Conservation (phyloP, 1,284 basidiomycete species). For the Thecaphora frezii region DNA sequence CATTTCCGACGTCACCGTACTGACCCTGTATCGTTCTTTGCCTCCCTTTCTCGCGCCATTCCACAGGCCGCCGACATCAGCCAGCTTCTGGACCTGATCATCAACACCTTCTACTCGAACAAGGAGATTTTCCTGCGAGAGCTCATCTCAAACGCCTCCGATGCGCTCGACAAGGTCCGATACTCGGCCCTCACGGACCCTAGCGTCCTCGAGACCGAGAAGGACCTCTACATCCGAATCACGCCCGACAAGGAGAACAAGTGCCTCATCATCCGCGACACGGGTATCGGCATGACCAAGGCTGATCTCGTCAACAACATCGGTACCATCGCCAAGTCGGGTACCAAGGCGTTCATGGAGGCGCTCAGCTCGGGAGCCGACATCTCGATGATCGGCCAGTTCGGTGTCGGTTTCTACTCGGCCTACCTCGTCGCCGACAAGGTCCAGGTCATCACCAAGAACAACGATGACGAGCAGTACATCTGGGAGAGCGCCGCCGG, state of each 20-base stretch:
- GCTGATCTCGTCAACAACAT: constrained; percentile 83
- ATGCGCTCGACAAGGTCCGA: constrained; percentile 59
- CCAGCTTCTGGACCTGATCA: constrained; percentile 58
- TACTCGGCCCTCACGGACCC: constrained; percentile 58
- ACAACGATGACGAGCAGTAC: constrained; percentile 99
- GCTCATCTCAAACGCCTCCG: constrained; percentile 58
- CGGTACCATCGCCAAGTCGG: constrained; percentile 98
- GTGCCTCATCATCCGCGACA: constrained; percentile 85
- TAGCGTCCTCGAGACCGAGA: constrained; percentile 53
- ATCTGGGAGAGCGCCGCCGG: constrained; percentile 99
- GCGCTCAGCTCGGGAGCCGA: constrained; percentile 88
- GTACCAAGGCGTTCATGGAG: constrained; percentile 87
- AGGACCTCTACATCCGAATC: constrained; percentile 59
- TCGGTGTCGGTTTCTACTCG: constrained; percentile 99
- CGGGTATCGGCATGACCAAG: constrained; percentile 80
- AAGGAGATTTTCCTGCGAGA: constrained; percentile 59
- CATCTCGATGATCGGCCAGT: constrained; percentile 68
- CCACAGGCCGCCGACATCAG: constrained; percentile 52
- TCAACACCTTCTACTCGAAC: constrained; percentile 59
- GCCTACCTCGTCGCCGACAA: constrained; percentile 98
- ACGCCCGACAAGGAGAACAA: constrained; percentile 89
- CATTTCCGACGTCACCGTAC: neutral
- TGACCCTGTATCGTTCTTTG: constrained; percentile 4
- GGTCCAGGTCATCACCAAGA: constrained; percentile 97
- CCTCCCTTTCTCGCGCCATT: neutral